Evolutionary conservation across 169 alveolate species (phyloP).

Genomic region (Eimeria sp.): DNA sequence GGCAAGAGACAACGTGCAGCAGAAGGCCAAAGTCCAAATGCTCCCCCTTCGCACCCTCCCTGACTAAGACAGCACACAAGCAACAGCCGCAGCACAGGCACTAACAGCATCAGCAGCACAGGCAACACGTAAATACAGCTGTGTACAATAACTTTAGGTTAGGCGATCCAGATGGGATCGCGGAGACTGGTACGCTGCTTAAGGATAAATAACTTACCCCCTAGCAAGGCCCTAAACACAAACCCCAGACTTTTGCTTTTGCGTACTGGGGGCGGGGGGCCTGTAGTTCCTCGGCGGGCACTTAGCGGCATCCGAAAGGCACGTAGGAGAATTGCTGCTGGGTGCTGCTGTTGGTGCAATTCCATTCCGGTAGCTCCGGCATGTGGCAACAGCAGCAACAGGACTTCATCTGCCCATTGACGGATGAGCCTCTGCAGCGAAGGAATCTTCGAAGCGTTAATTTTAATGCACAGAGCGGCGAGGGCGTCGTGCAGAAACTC

Average conservation of each 20-base stretch:
- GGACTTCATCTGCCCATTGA: constrained; percentile 7
- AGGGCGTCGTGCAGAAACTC: constrained; percentile 36
- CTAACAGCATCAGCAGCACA: constrained; percentile 5
- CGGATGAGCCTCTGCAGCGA: constrained; percentile 9
- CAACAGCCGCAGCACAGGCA: background rate
- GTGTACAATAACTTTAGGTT: background rate
- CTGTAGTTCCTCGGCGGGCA: background rate
- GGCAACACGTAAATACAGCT: background rate
- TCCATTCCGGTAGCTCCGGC: background rate
- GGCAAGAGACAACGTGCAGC: constrained; percentile 19
- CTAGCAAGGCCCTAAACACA: background rate
- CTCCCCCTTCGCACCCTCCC: background rate
- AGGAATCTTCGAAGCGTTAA: background rate
- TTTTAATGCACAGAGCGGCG: background rate
- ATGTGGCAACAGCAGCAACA: background rate
- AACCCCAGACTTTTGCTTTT: constrained; percentile 33
- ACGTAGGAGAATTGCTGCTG: background rate
- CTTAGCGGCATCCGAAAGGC: background rate
- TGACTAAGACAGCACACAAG: background rate
- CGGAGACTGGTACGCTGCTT: background rate
- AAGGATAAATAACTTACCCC: background rate
- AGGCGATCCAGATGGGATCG: too few species aligned
- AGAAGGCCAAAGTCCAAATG: background rate
- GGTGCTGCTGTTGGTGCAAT: background rate
- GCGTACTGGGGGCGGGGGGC: constrained; percentile 29